phyloP scores from a whole-genome alignment of 208 protist genomes.

The Trypanosoma conorhini region DNA sequence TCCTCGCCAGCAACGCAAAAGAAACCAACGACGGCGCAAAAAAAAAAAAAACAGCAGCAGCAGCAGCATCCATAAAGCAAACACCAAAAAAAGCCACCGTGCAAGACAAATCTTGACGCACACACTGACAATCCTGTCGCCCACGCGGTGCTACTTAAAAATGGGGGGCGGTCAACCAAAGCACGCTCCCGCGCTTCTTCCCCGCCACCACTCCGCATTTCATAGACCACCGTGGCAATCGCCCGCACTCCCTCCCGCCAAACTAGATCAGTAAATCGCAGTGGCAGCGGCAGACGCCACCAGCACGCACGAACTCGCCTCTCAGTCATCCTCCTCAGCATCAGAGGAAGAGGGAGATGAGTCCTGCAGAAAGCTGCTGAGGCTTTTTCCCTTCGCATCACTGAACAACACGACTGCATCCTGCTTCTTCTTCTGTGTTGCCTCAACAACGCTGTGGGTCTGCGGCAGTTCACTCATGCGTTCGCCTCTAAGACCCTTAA shows the following conservation, averaged over 20 bases:
- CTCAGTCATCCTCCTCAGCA: background rate
- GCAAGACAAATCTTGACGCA: background rate
- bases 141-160: background rate
- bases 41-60: too few relatives aligned
- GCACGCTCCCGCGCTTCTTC: background rate
- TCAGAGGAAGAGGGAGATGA: conserved; percentile 10
- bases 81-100: background rate
- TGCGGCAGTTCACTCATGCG: conserved; percentile 1
- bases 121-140: background rate
- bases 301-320: background rate
- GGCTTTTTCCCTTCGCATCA: conserved; percentile 1
- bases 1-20: background rate
- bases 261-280: background rate
- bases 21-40: background rate
- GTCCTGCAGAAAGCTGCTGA: conserved; percentile 25
- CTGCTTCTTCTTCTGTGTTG: conserved; percentile 10
- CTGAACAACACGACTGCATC: conserved; percentile 21
- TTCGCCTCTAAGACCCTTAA: conserved; percentile 47
- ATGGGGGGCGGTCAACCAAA: background rate
- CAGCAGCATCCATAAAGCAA: background rate
- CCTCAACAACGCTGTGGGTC: background rate
- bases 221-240: background rate
- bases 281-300: background rate
- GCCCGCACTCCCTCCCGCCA: background rate
- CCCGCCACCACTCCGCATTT: too few relatives aligned